These are phyloP conservation scores for Geranomyces variabilis DNA, from an alignment of 192 early-diverging fungal genomes.

Conservation along the genomic window DNA sequence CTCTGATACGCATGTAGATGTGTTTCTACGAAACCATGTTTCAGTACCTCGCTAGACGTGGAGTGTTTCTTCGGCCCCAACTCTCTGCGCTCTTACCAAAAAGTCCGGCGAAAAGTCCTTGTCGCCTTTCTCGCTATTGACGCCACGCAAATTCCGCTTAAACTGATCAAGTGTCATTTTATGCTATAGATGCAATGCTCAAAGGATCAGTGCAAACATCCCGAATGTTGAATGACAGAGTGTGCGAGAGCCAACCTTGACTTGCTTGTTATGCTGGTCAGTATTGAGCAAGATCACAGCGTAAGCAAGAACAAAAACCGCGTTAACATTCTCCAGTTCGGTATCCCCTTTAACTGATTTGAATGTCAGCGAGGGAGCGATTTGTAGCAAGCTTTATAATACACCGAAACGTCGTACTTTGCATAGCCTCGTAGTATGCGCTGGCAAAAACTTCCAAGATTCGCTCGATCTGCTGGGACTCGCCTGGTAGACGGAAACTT, in stretches of 20 bases:
- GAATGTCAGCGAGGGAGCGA: not conserved
- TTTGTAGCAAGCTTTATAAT: not conserved
- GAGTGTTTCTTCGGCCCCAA: no score
- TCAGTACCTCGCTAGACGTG: no score
- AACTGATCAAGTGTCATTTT: constrained; percentile 93
- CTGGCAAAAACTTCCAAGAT: constrained; percentile 91
- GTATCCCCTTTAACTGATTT: constrained; percentile 40
- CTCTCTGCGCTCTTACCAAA: constrained; percentile 49
- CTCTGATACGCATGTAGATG: constrained; percentile 87
- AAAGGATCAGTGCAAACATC: no score
- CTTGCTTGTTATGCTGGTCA: constrained; percentile 95
- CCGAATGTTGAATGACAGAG: not conserved
- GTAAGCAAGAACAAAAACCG: constrained; percentile 87
- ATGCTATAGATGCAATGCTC: constrained; percentile 42
- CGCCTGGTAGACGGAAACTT: constrained; percentile 94
- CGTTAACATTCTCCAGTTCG: constrained; percentile 78
- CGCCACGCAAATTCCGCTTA: constrained; percentile 81
- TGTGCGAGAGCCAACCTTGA: constrained; percentile 49
- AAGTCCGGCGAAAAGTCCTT: constrained; percentile 83
- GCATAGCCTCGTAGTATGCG: constrained; percentile 70
- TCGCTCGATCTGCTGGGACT: constrained; percentile 96
- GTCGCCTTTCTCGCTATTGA: constrained; percentile 67
- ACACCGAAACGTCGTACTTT: constrained; percentile 22
- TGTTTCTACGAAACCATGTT: constrained; percentile 34
- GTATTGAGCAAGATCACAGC: constrained; percentile 98